Evolutionary conservation across 176 grass and related monocot species (phyloP), one percentile per base, ranked within the genome.

Genomic region (Aechmea fasciata): DNA sequence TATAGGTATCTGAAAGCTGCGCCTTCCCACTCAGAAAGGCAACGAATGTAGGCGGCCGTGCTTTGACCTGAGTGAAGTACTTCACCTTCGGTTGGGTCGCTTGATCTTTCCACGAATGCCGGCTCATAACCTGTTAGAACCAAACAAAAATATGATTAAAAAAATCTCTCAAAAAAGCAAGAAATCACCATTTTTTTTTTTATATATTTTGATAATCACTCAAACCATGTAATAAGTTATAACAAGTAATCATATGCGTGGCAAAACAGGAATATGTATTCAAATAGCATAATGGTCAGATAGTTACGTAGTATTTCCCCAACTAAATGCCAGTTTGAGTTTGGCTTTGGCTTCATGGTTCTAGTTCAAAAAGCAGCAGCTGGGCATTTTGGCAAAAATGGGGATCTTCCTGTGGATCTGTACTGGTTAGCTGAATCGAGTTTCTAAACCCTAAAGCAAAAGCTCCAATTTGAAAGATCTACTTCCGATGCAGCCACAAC

Each of bases 31-130:
- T 92, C 73, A 92, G 72, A 57, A 96, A 96, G 50, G 93, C 86
- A 76, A 96, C 86, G 83, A 92, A 96, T 47, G 93, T 97, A 47
- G 89, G 93, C 25, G 93, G 89, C 1, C 86, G 86, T 9, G 89
- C 89, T 79, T 92, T 97, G 66, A 92, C 89, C 71, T 92, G 93
- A 61, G 93, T 92, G 76, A 97, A 97, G 70, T 97, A 97, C 73
- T 97, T 97, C 11, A 97, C 79, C 77, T 97, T 92, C 55, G 93
- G 82, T 69, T 97, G 86, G 6, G 89, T 90, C 48, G 86, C 93
- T 71, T 69, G 69, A 68, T 97, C 93, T 90, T 90, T 90, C 89
- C 89, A 97, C 15, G 93, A 97, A 73, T 97, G 93, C 69, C 86
- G 83, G 79, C 94, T 87, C 94, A 90, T 97, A 22, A 97, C 89